Evolutionary conservation across 2,329 filamentous ascomycete genomes (phyloP).

Genomic region (Clonostachys rosea): DNA sequence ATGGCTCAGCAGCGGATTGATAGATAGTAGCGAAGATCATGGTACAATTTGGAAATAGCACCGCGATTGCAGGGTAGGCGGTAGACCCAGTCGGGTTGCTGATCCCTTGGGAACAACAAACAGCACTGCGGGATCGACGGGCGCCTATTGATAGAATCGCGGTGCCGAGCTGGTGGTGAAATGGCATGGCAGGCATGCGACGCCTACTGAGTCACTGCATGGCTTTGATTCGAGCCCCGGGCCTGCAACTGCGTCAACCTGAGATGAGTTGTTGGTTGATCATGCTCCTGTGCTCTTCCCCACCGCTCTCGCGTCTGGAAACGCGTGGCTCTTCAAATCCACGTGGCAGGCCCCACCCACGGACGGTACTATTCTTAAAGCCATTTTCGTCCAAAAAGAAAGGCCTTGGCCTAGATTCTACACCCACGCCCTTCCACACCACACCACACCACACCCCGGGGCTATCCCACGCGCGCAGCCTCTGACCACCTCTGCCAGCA

Average conservation of each 20-base stretch:
- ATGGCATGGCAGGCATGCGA: slow-evolving; percentile 1
- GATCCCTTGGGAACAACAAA: too few relatives aligned
- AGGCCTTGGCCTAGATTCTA: neutral
- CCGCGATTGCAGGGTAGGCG: too few relatives aligned
- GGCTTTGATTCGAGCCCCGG: neutral
- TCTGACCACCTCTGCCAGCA: neutral
- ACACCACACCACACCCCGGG: too few relatives aligned
- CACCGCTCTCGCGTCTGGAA: neutral
- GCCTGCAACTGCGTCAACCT: too few relatives aligned
- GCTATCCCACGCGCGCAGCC: neutral
- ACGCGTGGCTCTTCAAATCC: slow-evolving; percentile 3
- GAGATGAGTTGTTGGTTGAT: neutral
- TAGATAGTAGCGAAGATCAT: too few relatives aligned
- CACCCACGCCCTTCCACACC: neutral
- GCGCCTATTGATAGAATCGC: neutral
- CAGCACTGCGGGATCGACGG: neutral
- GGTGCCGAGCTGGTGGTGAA: neutral
- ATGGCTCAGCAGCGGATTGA: too few relatives aligned
- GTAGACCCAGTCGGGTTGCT: too few relatives aligned
- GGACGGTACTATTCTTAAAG: neutral
- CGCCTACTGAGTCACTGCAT: neutral
- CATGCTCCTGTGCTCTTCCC: neutral
- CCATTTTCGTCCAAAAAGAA: neutral
- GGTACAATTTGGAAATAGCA: too few relatives aligned
- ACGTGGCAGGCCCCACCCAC: slow-evolving; percentile 2